Evolutionary conservation across 805 yeast genomes (phyloP).

Genomic region (Saccharomycopsis olivae): DNA sequence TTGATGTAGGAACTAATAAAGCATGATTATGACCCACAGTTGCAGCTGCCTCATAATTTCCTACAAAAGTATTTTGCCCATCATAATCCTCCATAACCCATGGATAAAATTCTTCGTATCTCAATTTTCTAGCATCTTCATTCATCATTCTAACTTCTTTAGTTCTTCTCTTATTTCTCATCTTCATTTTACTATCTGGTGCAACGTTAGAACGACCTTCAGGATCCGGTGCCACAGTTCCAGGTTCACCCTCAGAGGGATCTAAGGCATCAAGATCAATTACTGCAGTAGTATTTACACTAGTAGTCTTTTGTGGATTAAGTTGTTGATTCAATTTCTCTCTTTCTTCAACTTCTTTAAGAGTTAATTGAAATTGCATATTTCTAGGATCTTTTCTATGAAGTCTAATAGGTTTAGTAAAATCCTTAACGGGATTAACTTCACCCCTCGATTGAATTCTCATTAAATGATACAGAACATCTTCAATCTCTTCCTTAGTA

Average conservation of each 20-base stretch:
- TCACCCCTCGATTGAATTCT: slow-evolving; percentile 66
- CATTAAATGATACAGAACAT: slow-evolving; percentile 68
- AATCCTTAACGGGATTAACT: slow-evolving; percentile 62
- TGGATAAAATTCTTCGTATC: slow-evolving; percentile 95
- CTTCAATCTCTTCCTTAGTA: slow-evolving; percentile 57
- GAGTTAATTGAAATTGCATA: slow-evolving; percentile 73
- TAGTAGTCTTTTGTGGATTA: slow-evolving; percentile 18
- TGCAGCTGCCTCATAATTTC: slow-evolving; percentile 87
- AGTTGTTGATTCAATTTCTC: slow-evolving; percentile 30
- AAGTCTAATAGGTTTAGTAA: slow-evolving; percentile 73
- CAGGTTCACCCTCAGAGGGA: slow-evolving; percentile 11
- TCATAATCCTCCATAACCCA: slow-evolving; percentile 98
- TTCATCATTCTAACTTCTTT: slow-evolving; percentile 73
- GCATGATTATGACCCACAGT: slow-evolving; percentile 41
- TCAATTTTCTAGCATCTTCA: slow-evolving; percentile 69
- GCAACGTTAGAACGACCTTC: slow-evolving; percentile 20
- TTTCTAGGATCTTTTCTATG: slow-evolving; percentile 92
- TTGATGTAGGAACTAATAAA: slow-evolving; percentile 76
- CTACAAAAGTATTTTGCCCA: slow-evolving; percentile 89
- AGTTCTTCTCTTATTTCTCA: slow-evolving; percentile 66
- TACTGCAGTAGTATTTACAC: neutral
- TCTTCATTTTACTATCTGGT: slow-evolving; percentile 40
- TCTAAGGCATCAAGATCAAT: slow-evolving; percentile 17
- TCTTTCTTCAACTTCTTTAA: slow-evolving; percentile 57
- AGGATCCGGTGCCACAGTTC: slow-evolving; percentile 18